These are phyloP conservation scores for Leptographium galeiforme DNA, from an alignment of 2,329 filamentous ascomycete genomes.

Conservation along the genomic window DNA sequence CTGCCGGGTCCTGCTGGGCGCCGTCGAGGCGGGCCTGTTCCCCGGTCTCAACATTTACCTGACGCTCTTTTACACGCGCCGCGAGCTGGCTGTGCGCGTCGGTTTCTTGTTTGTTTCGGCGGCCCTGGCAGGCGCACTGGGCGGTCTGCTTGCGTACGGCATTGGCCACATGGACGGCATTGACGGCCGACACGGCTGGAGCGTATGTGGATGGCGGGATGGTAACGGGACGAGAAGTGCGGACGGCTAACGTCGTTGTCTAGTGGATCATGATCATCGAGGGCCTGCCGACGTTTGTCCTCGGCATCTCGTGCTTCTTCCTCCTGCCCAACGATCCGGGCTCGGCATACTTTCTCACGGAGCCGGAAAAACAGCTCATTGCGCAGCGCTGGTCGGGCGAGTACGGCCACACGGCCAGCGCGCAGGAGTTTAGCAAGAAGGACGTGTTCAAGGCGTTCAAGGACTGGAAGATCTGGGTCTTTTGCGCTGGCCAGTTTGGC, in stretches of 20 bases:
- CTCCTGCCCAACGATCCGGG: conserved; percentile 46
- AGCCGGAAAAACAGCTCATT: conserved; percentile 44
- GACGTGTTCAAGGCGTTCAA: conserved; percentile 55
- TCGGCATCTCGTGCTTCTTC: conserved; percentile 43
- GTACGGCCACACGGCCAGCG: conserved; percentile 34
- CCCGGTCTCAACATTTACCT: conserved; percentile 57
- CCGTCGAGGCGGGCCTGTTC: conserved; percentile 57
- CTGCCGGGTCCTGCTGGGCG: conserved; percentile 54
- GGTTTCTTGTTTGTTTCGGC: conserved; percentile 61
- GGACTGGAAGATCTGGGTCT: conserved; percentile 66
- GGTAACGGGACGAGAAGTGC: not conserved
- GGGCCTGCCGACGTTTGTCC: conserved; percentile 30
- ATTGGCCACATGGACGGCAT: conserved; percentile 62
- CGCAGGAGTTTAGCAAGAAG: conserved; percentile 33
- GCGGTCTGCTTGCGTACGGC: conserved; percentile 59
- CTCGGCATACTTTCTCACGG: conserved; percentile 45
- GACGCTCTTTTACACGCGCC: conserved; percentile 64
- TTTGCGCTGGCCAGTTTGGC: conserved; percentile 58
- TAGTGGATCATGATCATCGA: conserved; percentile 45
- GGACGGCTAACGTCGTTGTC: not conserved
- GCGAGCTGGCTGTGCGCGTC: conserved; percentile 57
- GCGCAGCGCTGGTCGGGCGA: conserved; percentile 19
- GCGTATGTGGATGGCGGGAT: conserved; percentile 14
- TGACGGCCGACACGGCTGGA: conserved; percentile 52
- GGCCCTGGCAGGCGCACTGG: conserved; percentile 57